phyloP scores from a whole-genome alignment of 179 eudicot species.

The Spergularia azorica region DNA sequence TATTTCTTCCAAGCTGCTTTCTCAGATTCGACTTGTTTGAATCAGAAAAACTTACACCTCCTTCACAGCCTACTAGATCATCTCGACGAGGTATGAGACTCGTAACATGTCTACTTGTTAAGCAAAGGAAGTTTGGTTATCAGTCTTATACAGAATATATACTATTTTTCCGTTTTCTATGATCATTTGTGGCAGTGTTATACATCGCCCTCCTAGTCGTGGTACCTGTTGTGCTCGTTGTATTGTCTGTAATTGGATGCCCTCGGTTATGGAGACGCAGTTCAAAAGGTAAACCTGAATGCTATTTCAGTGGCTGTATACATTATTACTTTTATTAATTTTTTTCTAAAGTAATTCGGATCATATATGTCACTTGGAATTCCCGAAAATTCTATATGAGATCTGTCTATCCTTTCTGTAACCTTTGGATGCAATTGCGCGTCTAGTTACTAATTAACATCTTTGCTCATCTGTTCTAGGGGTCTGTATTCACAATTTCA shows the following conservation, averaged over 20 bases:
- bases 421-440: no score
- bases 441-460: no score
- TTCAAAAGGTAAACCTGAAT: not conserved
- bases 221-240: not conserved
- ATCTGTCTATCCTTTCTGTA: no score
- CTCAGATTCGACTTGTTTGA: conserved; percentile 10
- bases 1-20: conserved; percentile 24
- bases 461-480: no score
- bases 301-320: no score
- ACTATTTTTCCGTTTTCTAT: no score
- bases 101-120: not conserved
- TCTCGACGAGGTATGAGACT: not conserved
- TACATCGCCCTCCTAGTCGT: not conserved
- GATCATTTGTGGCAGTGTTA: not conserved
- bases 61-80: not conserved
- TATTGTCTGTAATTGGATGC: conserved; percentile 14
- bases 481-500: no score
- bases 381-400: no score
- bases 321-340: no score
- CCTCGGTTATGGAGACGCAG: not conserved
- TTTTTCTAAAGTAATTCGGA: no score
- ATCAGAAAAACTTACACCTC: not conserved
- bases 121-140: not conserved
- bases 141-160: not conserved
- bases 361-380: no score